Percentiles rank a stretch among this genome's conserved stretches.
Conservation (phyloP, 2,329 filamentous ascomycete species). For the Ophiostoma montium region DNA sequence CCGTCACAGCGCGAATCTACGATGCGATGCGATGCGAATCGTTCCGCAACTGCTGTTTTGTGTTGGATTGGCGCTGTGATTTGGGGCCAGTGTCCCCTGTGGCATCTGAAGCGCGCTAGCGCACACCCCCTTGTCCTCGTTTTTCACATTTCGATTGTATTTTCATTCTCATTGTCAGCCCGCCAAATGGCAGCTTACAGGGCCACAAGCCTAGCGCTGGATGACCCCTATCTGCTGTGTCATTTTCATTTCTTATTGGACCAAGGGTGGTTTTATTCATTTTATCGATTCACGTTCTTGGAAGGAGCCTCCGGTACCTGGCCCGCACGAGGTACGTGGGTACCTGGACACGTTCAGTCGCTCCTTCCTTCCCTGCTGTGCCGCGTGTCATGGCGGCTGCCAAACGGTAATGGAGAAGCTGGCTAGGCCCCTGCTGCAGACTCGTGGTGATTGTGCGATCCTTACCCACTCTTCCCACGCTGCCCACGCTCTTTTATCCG, state of each 20-base stretch:
- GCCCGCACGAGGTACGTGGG: conserved; percentile 1
- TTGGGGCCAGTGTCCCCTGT: neutral
- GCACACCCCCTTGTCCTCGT: neutral
- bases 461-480: neutral
- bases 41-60: too few relatives aligned
- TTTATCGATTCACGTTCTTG: too few relatives aligned
- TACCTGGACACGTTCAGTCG: conserved; percentile 1
- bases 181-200: too few relatives aligned
- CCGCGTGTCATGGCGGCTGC: neutral
- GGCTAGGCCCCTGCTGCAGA: neutral
- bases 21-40: too few relatives aligned
- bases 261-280: too few relatives aligned
- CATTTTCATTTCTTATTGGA: too few relatives aligned
- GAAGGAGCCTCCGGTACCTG: too few relatives aligned
- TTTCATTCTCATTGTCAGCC: too few relatives aligned
- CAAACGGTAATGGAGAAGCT: neutral
- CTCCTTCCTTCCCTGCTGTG: neutral
- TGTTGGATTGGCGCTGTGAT: too few relatives aligned
- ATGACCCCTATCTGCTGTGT: neutral
- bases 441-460: neutral
- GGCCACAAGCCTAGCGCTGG: too few relatives aligned
- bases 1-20: too few relatives aligned
- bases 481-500: neutral
- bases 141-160: too few relatives aligned
- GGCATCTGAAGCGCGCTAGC: neutral